These are phyloP conservation scores for Pleurotus ostreatus DNA, from an alignment of 768 basidiomycete genomes.

Conservation along the genomic window DNA sequence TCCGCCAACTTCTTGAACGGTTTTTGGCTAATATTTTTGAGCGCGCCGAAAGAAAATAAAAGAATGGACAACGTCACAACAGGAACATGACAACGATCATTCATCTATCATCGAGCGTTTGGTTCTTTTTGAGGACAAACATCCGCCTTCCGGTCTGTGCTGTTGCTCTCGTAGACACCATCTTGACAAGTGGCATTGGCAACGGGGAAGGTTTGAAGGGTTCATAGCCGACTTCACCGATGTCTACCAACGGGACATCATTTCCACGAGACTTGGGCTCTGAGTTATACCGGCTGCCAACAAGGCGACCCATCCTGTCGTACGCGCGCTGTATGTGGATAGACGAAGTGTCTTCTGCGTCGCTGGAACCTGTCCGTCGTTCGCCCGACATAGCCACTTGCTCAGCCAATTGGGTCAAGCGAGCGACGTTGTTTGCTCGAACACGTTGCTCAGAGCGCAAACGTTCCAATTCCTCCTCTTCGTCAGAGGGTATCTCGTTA, in stretches of 20 bases:
- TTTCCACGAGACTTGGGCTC: too few relatives aligned
- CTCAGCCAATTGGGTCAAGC: background rate
- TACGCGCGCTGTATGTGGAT: too few relatives aligned
- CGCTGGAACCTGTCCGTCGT: background rate
- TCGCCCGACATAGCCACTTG: background rate
- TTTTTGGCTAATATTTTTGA: too few relatives aligned
- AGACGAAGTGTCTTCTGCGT: background rate
- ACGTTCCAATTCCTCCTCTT: slow-evolving; percentile 59
- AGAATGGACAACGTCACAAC: too few relatives aligned
- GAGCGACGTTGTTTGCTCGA: slow-evolving; percentile 18
- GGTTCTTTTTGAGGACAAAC: background rate
- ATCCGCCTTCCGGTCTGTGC: background rate
- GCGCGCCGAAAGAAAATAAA: too few relatives aligned
- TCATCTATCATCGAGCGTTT: background rate
- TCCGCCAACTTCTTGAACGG: too few relatives aligned
- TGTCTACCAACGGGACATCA: background rate
- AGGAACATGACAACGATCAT: too few relatives aligned
- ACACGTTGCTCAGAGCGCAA: slow-evolving; percentile 44
- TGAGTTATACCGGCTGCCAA: too few relatives aligned
- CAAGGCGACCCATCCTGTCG: too few relatives aligned
- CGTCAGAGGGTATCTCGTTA: slow-evolving; percentile 58
- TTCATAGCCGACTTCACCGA: slow-evolving; percentile 11
- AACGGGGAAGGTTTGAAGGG: slow-evolving; percentile 43
- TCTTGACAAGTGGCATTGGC: slow-evolving; percentile 52
- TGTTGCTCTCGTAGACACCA: slow-evolving; percentile 26